Percentiles rank a stretch among this genome's conserved stretches.
These are phyloP conservation scores for Cercospora sesami DNA, from an alignment of 2,329 filamentous ascomycete species.

Conservation along the genomic window DNA sequence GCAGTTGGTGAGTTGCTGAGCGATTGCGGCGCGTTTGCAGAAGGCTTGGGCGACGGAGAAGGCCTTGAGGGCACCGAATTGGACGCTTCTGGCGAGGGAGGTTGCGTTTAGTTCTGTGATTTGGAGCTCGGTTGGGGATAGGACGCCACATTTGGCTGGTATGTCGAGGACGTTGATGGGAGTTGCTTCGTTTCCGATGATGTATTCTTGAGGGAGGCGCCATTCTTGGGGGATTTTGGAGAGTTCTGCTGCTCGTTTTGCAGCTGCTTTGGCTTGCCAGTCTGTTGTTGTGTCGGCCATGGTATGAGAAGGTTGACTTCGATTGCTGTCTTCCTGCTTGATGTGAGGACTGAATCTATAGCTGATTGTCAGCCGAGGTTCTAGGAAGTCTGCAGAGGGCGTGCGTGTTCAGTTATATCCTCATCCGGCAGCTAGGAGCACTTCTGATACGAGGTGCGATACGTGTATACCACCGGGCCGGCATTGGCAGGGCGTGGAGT, in stretches of 20 bases:
- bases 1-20: constrained; percentile 36
- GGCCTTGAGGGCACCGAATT: constrained; percentile 27
- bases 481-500: neutral
- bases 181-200: constrained; percentile 19
- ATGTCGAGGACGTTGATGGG: constrained; percentile 48
- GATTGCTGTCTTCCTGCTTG: neutral
- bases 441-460: neutral
- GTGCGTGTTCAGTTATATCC: neutral
- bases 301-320: neutral
- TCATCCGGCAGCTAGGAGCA: neutral
- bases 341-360: neutral
- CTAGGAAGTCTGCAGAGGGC: neutral
- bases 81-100: constrained; percentile 41
- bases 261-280: constrained; percentile 16
- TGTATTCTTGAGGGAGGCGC: constrained; percentile 22
- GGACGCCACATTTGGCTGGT: constrained; percentile 54
- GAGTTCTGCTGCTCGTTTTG: constrained; percentile 16
- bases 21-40: constrained; percentile 50
- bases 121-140: constrained; percentile 51
- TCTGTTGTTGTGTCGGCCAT: neutral
- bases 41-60: constrained; percentile 41
- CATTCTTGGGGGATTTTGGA: constrained; percentile 23
- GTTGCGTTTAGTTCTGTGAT: constrained; percentile 59
- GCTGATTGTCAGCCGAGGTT: neutral
- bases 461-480: neutral